Conservation (phyloP, 2,329 filamentous ascomycete genomes). For the Neoscytalidium dimidiatum region DNA sequence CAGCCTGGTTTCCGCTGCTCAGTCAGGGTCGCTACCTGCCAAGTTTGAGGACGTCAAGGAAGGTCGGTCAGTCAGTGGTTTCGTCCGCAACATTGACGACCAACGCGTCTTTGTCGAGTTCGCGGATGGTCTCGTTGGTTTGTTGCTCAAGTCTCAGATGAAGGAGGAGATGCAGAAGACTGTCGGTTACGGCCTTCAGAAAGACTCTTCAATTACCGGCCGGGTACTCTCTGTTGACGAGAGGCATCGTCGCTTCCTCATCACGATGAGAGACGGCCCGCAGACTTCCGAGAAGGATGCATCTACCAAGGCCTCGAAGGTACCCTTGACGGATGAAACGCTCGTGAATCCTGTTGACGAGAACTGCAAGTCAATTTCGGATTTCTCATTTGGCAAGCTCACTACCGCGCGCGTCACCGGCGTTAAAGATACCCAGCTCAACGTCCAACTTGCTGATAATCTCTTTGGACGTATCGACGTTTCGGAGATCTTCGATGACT, state of each 20-base stretch:
- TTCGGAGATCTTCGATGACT: conserved; percentile 85
- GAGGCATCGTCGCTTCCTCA: conserved; percentile 67
- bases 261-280: conserved; percentile 59
- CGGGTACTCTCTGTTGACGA: conserved; percentile 73
- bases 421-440: conserved; percentile 88
- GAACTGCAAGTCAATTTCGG: conserved; percentile 64
- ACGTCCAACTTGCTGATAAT: conserved; percentile 84
- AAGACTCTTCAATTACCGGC: conserved; percentile 72
- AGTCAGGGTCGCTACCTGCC: conserved; percentile 70
- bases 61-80: conserved; percentile 71
- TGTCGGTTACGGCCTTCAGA: conserved; percentile 76
- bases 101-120: conserved; percentile 85
- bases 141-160: conserved; percentile 79
- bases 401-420: conserved; percentile 79
- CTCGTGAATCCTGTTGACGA: conserved; percentile 66
- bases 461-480: conserved; percentile 91
- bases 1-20: conserved; percentile 74
- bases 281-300: conserved; percentile 40
- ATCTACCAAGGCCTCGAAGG: conserved; percentile 23
- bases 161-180: conserved; percentile 67
- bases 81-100: conserved; percentile 79
- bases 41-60: conserved; percentile 71
- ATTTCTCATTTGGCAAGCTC: conserved; percentile 71
- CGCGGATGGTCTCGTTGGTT: conserved; percentile 71
- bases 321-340: conserved; percentile 38